Conservation (phyloP, 108 stramenopile species). For the Cylindrotheca closterium region DNA sequence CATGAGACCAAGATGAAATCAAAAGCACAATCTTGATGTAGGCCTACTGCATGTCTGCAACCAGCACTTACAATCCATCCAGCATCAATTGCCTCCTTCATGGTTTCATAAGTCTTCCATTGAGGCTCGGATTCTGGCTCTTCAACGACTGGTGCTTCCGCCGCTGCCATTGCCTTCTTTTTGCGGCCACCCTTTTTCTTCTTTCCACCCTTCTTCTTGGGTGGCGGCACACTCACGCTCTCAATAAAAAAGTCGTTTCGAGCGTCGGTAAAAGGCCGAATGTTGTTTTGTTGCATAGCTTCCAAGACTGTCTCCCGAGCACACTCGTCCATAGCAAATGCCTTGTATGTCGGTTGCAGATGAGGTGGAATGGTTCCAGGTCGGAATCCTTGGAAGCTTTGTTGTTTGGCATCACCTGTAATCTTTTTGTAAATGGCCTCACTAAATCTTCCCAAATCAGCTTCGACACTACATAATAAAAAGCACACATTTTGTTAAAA, state of each 20-base stretch:
- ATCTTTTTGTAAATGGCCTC: slow-evolving; percentile 76
- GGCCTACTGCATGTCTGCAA: neutral
- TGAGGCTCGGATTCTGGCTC: slow-evolving; percentile 18
- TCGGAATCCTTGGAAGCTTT: slow-evolving; percentile 79
- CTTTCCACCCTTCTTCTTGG: slow-evolving; percentile 38
- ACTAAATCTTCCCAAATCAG: slow-evolving; percentile 77
- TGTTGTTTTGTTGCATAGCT: slow-evolving; percentile 81
- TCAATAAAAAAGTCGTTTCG: slow-evolving; percentile 53
- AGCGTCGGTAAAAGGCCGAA: slow-evolving; percentile 74
- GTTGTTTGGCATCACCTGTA: slow-evolving; percentile 64
- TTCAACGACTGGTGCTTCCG: slow-evolving; percentile 17
- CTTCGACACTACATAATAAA: slow-evolving; percentile 37
- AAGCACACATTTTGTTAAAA: slow-evolving; percentile 4
- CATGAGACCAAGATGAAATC: neutral
- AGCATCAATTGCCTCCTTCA: slow-evolving; percentile 74
- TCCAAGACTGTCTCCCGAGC: slow-evolving; percentile 78
- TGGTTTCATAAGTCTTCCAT: slow-evolving; percentile 63
- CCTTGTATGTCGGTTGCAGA: slow-evolving; percentile 66
- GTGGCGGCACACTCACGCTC: slow-evolving; percentile 56
- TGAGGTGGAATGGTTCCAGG: slow-evolving; percentile 86
- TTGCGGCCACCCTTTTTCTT: slow-evolving; percentile 48
- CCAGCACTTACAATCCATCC: slow-evolving; percentile 66
- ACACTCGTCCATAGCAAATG: slow-evolving; percentile 85
- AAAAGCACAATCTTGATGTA: neutral
- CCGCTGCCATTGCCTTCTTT: slow-evolving; percentile 5